Conservation (phyloP, 768 basidiomycete species). For the Lepiota venenata region DNA sequence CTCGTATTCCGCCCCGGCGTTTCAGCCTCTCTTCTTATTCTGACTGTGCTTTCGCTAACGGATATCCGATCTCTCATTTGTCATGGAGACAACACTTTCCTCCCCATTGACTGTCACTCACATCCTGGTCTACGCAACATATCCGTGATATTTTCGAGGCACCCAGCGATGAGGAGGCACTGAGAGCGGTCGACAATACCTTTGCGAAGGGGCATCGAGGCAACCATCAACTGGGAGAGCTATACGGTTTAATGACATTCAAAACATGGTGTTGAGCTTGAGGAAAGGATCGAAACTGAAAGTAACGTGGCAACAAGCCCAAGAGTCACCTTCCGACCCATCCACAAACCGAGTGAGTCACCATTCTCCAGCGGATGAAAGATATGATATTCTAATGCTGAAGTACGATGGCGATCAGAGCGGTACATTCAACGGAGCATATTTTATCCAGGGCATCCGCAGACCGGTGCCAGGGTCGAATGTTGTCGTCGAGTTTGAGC, state of each 20-base stretch:
- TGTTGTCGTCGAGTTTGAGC: conserved; percentile 8
- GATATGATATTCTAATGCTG: not conserved
- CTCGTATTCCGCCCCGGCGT: too few species aligned
- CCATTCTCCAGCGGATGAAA: not conserved
- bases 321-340: not conserved
- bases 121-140: conserved; percentile 12
- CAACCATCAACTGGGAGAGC: conserved; percentile 10
- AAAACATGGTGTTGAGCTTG: conserved; percentile 11
- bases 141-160: conserved; percentile 13
- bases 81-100: conserved; percentile 4
- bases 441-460: conserved; percentile 8
- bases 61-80: not conserved
- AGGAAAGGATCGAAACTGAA: conserved; percentile 6
- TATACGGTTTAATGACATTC: conserved; percentile 8
- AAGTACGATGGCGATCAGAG: not conserved
- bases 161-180: conserved; percentile 10
- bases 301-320: conserved; percentile 10
- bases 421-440: conserved; percentile 6
- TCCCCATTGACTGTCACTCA: conserved; percentile 8
- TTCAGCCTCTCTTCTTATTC: not conserved
- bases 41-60: not conserved
- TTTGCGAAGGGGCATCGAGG: conserved; percentile 10
- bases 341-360: conserved; percentile 6
- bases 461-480: conserved; percentile 2
- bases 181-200: conserved; percentile 8